Evolutionary conservation across 2,329 filamentous ascomycete genomes (phyloP).

Genomic region (Talaromyces rugulosus): DNA sequence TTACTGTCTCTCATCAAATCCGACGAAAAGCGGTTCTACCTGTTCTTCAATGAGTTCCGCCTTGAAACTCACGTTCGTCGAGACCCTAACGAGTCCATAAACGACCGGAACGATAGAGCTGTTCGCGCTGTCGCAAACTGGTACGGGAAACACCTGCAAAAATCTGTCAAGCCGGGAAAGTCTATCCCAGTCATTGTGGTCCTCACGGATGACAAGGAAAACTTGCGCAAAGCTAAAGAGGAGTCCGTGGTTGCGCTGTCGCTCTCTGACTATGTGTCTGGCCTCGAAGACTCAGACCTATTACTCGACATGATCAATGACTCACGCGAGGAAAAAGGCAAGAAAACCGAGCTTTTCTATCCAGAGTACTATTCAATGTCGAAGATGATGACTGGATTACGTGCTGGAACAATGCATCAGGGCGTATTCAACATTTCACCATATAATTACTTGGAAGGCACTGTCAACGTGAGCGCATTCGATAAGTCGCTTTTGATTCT

Average conservation of each 20-base stretch:
- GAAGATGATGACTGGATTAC: conserved; percentile 90
- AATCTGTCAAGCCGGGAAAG: conserved; percentile 52
- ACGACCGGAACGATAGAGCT: conserved; percentile 92
- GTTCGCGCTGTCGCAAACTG: conserved; percentile 81
- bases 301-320: conserved; percentile 92
- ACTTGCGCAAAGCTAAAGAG: conserved; percentile 72
- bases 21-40: conserved; percentile 94
- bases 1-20: conserved; percentile 87
- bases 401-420: conserved; percentile 84
- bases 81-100: conserved; percentile 76
- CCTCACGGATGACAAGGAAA: conserved; percentile 89
- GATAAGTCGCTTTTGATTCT: conserved; percentile 83
- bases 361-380: conserved; percentile 85
- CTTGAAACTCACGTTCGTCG: conserved; percentile 82
- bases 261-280: conserved; percentile 72
- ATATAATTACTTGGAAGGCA: conserved; percentile 96
- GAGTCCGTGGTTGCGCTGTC: conserved; percentile 67
- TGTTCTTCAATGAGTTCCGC: conserved; percentile 98
- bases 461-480: conserved; percentile 84
- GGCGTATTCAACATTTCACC: conserved; percentile 94
- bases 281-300: conserved; percentile 76
- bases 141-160: conserved; percentile 78
- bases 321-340: conserved; percentile 64
- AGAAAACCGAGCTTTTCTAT: conserved; percentile 71
- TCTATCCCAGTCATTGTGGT: conserved; percentile 76